Percentiles rank a stretch among this genome's conserved stretches.
phyloP scores from a whole-genome alignment of 257 asterid genomes.

The Anisodus acutangulus region DNA sequence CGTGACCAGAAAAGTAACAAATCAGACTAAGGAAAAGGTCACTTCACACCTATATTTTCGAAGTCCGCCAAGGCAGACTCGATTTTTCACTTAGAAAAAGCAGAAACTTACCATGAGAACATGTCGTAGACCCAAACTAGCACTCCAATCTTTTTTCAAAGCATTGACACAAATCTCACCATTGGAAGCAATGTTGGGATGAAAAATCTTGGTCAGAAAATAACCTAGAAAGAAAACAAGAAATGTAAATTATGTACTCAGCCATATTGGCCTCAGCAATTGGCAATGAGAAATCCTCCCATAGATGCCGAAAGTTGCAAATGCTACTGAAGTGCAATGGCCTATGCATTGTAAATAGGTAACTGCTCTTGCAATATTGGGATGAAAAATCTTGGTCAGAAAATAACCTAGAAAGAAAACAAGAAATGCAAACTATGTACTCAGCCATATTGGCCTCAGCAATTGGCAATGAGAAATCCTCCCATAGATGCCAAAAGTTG shows the following conservation, averaged over 20 bases:
- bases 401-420: constrained; percentile 65
- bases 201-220: constrained; percentile 91
- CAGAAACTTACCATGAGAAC: constrained; percentile 70
- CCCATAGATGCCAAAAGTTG: no score
- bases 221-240: constrained; percentile 56
- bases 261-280: background rate
- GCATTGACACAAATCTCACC: constrained; percentile 99
- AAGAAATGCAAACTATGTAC: no score
- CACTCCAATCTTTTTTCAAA: constrained; percentile 92
- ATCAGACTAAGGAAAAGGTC: background rate
- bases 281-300: no score
- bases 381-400: constrained; percentile 92
- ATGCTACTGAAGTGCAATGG: no score
- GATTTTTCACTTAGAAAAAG: background rate
- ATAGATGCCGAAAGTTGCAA: no score
- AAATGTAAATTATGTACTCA: background rate
- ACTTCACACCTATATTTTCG: background rate
- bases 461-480: no score
- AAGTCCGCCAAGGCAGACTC: background rate
- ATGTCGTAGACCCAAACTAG: constrained; percentile 89
- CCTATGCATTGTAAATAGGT: background rate
- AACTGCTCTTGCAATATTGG: constrained; percentile 35
- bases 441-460: no score
- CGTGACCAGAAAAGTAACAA: constrained; percentile 13
- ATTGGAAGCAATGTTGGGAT: constrained; percentile 80